These are phyloP conservation scores for Cyberlindnera mississippiensis DNA, from an alignment of 805 yeast species.

Conservation along the genomic window DNA sequence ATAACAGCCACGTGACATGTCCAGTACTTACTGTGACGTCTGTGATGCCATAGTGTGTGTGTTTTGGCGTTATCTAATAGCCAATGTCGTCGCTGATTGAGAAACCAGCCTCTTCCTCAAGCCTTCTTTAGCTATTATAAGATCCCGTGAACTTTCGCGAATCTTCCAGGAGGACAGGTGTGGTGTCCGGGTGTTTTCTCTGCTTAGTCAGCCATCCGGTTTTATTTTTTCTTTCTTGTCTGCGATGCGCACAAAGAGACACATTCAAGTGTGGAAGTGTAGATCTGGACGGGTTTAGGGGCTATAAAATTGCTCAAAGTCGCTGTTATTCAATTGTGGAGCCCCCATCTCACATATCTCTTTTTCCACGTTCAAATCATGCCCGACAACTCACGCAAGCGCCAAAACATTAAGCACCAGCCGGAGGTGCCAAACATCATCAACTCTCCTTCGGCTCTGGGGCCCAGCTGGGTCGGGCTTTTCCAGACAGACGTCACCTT, in stretches of 20 bases:
- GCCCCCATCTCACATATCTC: neutral
- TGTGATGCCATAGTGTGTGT: constrained; percentile 19
- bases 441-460: constrained; percentile 42
- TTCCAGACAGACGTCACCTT: constrained; percentile 48
- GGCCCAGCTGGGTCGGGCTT: constrained; percentile 60
- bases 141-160: too few species aligned
- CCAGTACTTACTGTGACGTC: constrained; percentile 24
- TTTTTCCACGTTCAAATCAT: neutral
- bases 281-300: too few species aligned
- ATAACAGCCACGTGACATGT: neutral
- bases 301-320: too few species aligned
- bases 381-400: constrained; percentile 15
- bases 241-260: too few species aligned
- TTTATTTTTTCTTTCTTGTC: too few species aligned
- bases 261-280: too few species aligned
- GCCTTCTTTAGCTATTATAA: neutral
- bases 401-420: constrained; percentile 12
- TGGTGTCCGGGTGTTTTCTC: too few species aligned
- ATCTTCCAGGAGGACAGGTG: too few species aligned
- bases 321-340: too few species aligned
- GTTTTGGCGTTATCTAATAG: too few species aligned
- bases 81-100: neutral
- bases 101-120: neutral
- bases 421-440: constrained; percentile 38
- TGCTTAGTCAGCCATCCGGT: too few species aligned